These are phyloP conservation scores for Talaromyces adpressus DNA, from an alignment of 495 filamentous ascomycete species.

Conservation along the genomic window DNA sequence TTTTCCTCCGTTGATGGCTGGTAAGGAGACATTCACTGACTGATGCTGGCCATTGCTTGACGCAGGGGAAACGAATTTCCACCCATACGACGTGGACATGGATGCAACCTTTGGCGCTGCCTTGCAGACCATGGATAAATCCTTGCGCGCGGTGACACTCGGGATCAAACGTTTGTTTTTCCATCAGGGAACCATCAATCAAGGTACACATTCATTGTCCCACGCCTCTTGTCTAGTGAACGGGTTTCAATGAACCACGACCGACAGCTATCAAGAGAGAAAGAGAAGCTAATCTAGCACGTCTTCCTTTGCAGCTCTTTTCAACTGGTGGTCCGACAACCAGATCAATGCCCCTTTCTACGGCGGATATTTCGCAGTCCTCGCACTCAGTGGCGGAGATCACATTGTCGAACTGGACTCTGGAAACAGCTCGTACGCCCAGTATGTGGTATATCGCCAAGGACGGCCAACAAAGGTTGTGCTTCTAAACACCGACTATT, in stretches of 20 bases:
- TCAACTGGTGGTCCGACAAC: not conserved
- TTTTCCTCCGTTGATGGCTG: not conserved
- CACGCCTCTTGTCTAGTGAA: not conserved
- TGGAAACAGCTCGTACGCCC: not conserved
- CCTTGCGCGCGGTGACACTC: not conserved
- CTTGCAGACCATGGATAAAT: not conserved
- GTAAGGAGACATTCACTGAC: not conserved
- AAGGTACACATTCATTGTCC: not conserved
- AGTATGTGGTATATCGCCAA: not conserved
- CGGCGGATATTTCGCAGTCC: not conserved
- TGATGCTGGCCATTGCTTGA: not conserved
- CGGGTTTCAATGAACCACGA: not conserved
- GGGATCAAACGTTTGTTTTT: conserved; percentile 1
- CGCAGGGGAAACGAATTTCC: conserved; percentile 2
- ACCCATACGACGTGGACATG: not conserved
- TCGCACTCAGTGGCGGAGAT: not conserved
- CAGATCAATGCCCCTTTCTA: conserved; percentile 3
- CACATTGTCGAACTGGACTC: not conserved
- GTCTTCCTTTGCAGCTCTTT: not conserved
- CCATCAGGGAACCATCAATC: conserved; percentile 2
- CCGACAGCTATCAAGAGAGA: not conserved
- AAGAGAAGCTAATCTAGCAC: not conserved
- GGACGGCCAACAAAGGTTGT: not conserved
- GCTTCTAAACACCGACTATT: conserved; percentile 1
- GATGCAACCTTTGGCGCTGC: conserved; percentile 1